Evolutionary conservation across 1,284 basidiomycete genomes (phyloP).

Genomic region (Chondrostereum purpureum): DNA sequence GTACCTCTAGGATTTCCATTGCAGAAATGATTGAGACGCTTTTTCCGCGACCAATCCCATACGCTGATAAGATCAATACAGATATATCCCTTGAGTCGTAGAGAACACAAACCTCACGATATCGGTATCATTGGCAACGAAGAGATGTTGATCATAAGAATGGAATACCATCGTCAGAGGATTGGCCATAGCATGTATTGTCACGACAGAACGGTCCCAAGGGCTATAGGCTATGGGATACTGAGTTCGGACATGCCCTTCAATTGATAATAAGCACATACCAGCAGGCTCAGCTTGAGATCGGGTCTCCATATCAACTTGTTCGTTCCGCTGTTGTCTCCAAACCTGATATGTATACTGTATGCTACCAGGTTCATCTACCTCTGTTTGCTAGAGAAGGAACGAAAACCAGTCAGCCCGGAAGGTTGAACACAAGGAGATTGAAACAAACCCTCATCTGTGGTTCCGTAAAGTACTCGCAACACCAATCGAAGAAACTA

Average conservation of each 20-base stretch:
- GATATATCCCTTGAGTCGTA: conserved; percentile 3
- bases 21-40: conserved; percentile 76
- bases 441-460: conserved; percentile 80
- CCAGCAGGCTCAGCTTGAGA: conserved; percentile 68
- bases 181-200: conserved; percentile 62
- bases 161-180: conserved; percentile 86
- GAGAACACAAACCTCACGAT: conserved; percentile 67
- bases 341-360: conserved; percentile 96
- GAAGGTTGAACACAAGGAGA: conserved; percentile 7
- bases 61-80: conserved; percentile 47
- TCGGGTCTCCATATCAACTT: conserved; percentile 66
- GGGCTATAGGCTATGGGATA: conserved; percentile 37
- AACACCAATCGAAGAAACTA: conserved; percentile 92
- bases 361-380: conserved; percentile 90
- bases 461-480: conserved; percentile 96
- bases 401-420: conserved; percentile 2
- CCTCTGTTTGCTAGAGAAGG: conserved; percentile 77
- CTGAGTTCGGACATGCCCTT: conserved; percentile 1
- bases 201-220: conserved; percentile 81
- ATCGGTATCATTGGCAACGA: conserved; percentile 82
- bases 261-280: conserved; percentile 29
- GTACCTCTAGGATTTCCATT: conserved; percentile 85
- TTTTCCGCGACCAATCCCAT: conserved; percentile 89
- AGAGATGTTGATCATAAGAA: conserved; percentile 85
- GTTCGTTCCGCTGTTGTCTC: conserved; percentile 89